Percentiles rank a stretch among this genome's conserved stretches.
phyloP scores from a whole-genome alignment of 352 stramenopile species.

The Phytophthora tentaculata region DNA sequence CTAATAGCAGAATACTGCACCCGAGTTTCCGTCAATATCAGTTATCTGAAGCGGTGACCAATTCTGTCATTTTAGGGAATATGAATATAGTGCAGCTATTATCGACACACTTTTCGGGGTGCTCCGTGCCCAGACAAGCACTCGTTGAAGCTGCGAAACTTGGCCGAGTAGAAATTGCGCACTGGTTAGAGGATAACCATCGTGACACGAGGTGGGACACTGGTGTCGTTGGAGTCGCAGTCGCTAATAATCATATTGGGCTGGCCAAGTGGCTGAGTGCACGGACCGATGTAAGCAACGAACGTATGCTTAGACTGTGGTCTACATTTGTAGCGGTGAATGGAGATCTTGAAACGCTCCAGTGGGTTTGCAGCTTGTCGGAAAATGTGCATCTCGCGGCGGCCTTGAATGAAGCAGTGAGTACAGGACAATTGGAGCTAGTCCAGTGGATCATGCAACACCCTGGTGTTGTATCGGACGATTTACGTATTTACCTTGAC shows the following conservation, averaged over 20 bases:
- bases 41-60: not conserved
- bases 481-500: conserved; percentile 2
- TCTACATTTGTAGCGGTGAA: not conserved
- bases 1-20: no score
- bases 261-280: conserved; percentile 19
- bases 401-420: conserved; percentile 3
- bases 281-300: not conserved
- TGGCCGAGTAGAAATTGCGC: conserved; percentile 1
- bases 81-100: not conserved
- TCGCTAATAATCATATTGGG: conserved; percentile 14
- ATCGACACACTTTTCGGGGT: not conserved
- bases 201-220: conserved; percentile 8
- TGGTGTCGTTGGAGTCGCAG: conserved; percentile 5
- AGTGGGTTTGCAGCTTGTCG: conserved; percentile 27
- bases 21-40: no score
- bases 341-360: conserved; percentile 15
- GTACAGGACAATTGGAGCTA: conserved; percentile 16
- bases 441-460: conserved; percentile 19
- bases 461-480: not conserved
- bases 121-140: not conserved
- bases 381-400: not conserved
- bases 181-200: conserved; percentile 16
- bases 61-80: not conserved
- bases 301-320: not conserved
- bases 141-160: not conserved